A percentile compares a stretch with the other conserved stretches of the same genome.
Evolutionary conservation across 2,329 filamentous ascomycete species (phyloP).

Genomic region (Penicillium sp.): DNA sequence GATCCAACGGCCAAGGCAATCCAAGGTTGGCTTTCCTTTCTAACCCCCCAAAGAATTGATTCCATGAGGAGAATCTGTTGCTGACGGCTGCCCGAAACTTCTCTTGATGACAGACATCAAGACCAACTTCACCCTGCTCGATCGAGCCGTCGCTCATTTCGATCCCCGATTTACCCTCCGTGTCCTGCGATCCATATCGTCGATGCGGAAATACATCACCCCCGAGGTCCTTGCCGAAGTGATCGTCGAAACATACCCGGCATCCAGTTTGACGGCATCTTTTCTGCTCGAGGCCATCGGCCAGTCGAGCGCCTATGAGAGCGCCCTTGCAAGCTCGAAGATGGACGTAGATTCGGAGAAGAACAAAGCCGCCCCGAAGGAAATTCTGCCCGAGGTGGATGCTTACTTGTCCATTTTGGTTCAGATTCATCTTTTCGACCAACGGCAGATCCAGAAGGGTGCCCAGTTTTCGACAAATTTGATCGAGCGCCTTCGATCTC

Average conservation of each 20-base stretch:
- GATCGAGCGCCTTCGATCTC: slow-evolving; percentile 73
- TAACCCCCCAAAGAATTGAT: background rate
- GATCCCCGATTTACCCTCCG: slow-evolving; percentile 92
- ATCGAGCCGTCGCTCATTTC: slow-evolving; percentile 86
- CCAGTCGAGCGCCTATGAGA: slow-evolving; percentile 59
- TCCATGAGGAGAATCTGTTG: no score
- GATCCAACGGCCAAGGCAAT: slow-evolving; percentile 48
- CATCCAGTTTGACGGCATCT: slow-evolving; percentile 61
- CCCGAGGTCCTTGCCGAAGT: slow-evolving; percentile 74
- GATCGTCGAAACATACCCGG: slow-evolving; percentile 72
- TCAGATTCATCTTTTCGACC: slow-evolving; percentile 84
- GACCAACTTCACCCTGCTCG: slow-evolving; percentile 84
- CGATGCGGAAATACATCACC: slow-evolving; percentile 83
- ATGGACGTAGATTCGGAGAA: slow-evolving; percentile 71
- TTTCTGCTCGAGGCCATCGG: slow-evolving; percentile 65
- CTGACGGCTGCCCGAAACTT: background rate
- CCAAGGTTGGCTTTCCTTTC: slow-evolving; percentile 34
- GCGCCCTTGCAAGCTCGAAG: slow-evolving; percentile 53
- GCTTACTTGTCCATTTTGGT: slow-evolving; percentile 80
- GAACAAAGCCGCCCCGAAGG: slow-evolving; percentile 60
- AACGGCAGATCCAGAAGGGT: slow-evolving; percentile 72
- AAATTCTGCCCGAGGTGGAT: slow-evolving; percentile 78
- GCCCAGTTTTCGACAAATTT: slow-evolving; percentile 78
- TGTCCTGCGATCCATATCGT: slow-evolving; percentile 90
- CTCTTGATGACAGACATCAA: slow-evolving; percentile 67